Percentiles rank a stretch among this genome's conserved stretches.
Conservation (phyloP, 331 rosid genomes). For the Rosa hybrid region DNA sequence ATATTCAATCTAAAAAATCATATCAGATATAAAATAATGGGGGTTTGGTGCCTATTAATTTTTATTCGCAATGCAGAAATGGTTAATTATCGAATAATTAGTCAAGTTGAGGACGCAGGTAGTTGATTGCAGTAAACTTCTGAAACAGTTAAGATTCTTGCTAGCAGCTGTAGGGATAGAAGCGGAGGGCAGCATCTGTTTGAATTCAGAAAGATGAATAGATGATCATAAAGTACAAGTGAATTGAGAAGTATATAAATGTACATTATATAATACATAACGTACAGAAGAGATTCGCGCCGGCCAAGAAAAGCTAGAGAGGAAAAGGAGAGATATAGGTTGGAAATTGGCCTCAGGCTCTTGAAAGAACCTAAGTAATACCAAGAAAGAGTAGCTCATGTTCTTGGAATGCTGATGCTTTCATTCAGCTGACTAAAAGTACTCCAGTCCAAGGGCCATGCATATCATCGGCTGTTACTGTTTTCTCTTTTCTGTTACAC, state of each 20-base stretch:
- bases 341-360: background rate
- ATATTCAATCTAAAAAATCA: background rate
- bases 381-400: background rate
- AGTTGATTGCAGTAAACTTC: background rate
- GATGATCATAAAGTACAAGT: background rate
- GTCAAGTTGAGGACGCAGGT: background rate
- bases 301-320: background rate
- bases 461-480: background rate
- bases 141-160: background rate
- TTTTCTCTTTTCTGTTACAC: background rate
- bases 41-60: background rate
- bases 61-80: background rate
- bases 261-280: background rate
- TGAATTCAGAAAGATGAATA: background rate
- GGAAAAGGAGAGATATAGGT: background rate
- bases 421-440: background rate
- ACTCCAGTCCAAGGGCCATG: background rate
- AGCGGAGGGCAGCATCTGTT: background rate
- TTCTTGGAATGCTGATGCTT: background rate
- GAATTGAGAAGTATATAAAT: background rate
- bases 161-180: background rate
- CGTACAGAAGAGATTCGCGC: background rate
- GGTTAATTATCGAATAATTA: background rate
- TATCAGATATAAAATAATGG: background rate
- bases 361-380: background rate